Evolutionary conservation across 2,329 filamentous ascomycete species (phyloP), one percentile per base, ranked within the genome.

Genomic region (Clonostachys rhizophaga): DNA sequence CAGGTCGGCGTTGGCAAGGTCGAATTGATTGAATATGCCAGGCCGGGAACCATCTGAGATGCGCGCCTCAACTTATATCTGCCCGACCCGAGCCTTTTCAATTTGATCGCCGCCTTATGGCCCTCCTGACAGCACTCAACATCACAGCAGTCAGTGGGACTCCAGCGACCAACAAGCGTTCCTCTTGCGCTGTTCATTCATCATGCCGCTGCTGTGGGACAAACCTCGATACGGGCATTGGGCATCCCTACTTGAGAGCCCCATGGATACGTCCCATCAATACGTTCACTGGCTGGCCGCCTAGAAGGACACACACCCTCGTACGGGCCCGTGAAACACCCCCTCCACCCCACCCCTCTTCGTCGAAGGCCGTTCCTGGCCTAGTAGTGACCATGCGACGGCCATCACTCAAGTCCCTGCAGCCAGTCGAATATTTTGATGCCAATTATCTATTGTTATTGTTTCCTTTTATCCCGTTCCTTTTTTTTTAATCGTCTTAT

Each of bases 21-120:
- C 24, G 24, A 30, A 30, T 30, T 30, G 24, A 30, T 30, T 30
- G 24, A 30, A 30, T 30, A 30, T 30, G 24, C 24, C 24, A 30
- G 24, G 24, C 24, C 24, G 24, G 24, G 24, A 30, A 30, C 24
- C 24, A 39, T 18, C 53, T 52, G 57, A 61, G 62, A 61, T 55
- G 58, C 50, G 52, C 52, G 57, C 58, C 60, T 60, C 55, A 68
- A 66, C 65, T 69, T 69, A 69, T 69, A 69, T 64, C 61, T 55
- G 56, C 55, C 58, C 50, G 54, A 57, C 52, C 41, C 18, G 20
- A 20, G 17, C n/a, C 36, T 18, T 39, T 18, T 39, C 48, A 54
- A 51, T 55, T 58, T 51, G 54, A 55, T 56, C 53, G 53, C 57
- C 54, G 47, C 47, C 40, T 33, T 35, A 35, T 24, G n/a, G 34